Evolutionary conservation across 2,329 filamentous ascomycete species (phyloP).

Genomic region (Aspergillus sp.): DNA sequence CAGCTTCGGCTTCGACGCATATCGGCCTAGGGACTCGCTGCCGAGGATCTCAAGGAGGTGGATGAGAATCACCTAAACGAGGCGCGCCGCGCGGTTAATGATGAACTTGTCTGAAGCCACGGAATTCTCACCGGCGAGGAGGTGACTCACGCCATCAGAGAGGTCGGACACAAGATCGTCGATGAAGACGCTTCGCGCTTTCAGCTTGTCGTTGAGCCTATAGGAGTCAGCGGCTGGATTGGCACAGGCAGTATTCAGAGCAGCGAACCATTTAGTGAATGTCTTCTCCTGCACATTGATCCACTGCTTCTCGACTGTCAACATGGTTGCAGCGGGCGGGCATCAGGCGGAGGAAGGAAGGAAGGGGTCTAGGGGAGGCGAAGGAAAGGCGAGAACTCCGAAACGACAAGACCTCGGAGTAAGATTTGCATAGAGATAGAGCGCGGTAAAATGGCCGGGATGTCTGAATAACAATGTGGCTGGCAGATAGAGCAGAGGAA

Average conservation of each 20-base stretch:
- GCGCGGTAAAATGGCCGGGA: too few species aligned
- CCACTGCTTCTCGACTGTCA: constrained; percentile 53
- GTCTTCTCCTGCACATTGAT: constrained; percentile 91
- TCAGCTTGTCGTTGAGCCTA: constrained; percentile 94
- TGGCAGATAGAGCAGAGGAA: not conserved
- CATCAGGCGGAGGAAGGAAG: too few species aligned
- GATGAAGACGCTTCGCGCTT: constrained; percentile 65
- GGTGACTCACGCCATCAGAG: constrained; percentile 72
- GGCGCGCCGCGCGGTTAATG: not conserved
- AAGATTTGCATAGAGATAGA: not conserved
- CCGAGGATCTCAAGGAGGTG: constrained; percentile 95
- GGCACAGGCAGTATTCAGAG: not conserved
- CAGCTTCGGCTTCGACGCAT: constrained; percentile 91
- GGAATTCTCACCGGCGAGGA: constrained; percentile 1
- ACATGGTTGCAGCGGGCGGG: constrained; percentile 27
- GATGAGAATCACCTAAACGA: constrained; percentile 71
- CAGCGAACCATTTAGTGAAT: constrained; percentile 81
- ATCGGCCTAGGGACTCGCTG: constrained; percentile 86
- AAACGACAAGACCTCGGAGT: too few species aligned
- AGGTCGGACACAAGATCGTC: constrained; percentile 82
- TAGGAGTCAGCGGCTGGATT: constrained; percentile 1
- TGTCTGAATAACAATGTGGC: not conserved
- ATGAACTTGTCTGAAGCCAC: not conserved
- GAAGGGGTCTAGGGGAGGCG: too few species aligned
- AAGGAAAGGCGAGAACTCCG: too few species aligned